A percentile compares a stretch with the other conserved stretches of the same genome.
These are phyloP conservation scores for Picea engelmannii DNA, from an alignment of 83 land plant species.

Conservation along the genomic window DNA sequence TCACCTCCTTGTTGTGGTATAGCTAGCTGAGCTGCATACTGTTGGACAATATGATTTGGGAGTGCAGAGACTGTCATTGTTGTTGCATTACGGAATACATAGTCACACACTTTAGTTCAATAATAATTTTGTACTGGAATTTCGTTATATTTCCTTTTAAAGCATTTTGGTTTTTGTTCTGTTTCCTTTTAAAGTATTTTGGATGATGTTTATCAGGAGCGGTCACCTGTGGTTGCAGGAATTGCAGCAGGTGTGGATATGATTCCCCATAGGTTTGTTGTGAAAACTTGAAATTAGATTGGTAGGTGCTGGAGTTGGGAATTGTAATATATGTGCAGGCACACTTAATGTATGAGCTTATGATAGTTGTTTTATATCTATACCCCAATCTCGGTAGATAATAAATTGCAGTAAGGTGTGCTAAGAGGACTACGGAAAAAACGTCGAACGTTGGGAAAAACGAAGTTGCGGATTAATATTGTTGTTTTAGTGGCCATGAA, in stretches of 20 bases:
- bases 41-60: background rate
- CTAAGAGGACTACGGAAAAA: too few relatives aligned
- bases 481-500: too few relatives aligned
- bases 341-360: too few relatives aligned
- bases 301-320: background rate
- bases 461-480: too few relatives aligned
- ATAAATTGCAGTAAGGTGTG: too few relatives aligned
- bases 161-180: too few relatives aligned
- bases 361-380: too few relatives aligned
- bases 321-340: constrained; percentile 3
- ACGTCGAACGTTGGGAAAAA: too few relatives aligned
- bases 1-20: background rate
- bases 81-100: background rate
- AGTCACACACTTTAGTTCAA: background rate
- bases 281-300: background rate
- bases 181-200: background rate
- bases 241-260: background rate
- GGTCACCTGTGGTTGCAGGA: constrained; percentile 8
- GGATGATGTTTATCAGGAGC: background rate
- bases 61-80: background rate
- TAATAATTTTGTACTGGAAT: background rate
- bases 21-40: background rate
- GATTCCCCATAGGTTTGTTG: constrained; percentile 5
- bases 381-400: too few relatives aligned
- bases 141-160: too few relatives aligned